Evolutionary conservation across 2,329 filamentous ascomycete species (phyloP).

Genomic region (Penicillium sp.): DNA sequence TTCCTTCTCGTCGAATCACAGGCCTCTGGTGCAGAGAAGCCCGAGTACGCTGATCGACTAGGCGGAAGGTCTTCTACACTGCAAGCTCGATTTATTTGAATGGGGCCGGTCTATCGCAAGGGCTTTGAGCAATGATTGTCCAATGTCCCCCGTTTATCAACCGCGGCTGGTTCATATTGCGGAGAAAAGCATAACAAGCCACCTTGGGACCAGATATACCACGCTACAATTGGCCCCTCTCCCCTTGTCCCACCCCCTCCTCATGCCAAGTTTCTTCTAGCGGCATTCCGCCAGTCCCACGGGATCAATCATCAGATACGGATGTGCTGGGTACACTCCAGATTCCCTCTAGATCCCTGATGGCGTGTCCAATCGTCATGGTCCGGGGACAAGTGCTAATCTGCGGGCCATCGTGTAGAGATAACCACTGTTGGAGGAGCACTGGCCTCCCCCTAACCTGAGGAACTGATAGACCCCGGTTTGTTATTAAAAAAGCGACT

Average conservation of each 20-base stretch:
- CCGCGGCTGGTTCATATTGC: not conserved
- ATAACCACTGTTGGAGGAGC: slow-evolving; percentile 13
- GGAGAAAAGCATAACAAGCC: slow-evolving; percentile 7
- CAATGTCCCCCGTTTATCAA: slow-evolving; percentile 1
- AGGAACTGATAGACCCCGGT: not conserved
- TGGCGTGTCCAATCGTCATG: slow-evolving; percentile 10
- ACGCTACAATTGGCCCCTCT: not conserved
- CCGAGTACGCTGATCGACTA: slow-evolving; percentile 1
- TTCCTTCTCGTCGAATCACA: slow-evolving; percentile 20
- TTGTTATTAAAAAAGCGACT: slow-evolving; percentile 10
- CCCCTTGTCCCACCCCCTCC: not conserved
- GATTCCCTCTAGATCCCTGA: not conserved
- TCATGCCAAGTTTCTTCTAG: slow-evolving; percentile 5
- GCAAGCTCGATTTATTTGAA: not conserved
- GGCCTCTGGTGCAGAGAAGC: slow-evolving; percentile 13
- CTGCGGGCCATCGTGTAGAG: slow-evolving; percentile 5
- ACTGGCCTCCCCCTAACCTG: slow-evolving; percentile 1
- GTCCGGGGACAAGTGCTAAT: slow-evolving; percentile 7
- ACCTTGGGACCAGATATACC: not conserved
- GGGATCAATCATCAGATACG: not conserved
- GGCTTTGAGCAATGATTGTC: not conserved
- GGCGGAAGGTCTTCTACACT: not conserved
- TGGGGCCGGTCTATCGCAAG: not conserved
- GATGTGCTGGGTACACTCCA: not conserved
- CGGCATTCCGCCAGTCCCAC: slow-evolving; percentile 5